Conservation (phyloP, 192 early-diverging fungal genomes). For the Linnemannia elongata region DNA sequence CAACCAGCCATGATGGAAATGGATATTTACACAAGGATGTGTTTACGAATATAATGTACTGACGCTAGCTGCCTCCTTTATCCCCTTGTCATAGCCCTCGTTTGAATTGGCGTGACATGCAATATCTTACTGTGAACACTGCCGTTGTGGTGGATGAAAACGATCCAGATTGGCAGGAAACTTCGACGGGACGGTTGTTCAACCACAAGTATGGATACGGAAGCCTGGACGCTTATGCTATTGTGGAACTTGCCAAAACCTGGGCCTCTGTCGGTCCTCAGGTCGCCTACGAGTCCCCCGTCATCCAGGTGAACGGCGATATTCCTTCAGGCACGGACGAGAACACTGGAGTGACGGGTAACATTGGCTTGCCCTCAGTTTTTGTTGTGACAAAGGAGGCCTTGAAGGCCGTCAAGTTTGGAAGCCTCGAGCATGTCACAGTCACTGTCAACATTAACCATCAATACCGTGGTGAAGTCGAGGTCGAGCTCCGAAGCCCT, state of each 20-base stretch:
- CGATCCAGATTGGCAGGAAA: conserved; percentile 80
- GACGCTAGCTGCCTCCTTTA: background rate
- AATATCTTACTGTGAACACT: conserved; percentile 83
- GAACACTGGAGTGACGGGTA: conserved; percentile 28
- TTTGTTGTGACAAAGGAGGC: conserved; percentile 65
- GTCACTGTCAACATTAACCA: conserved; percentile 86
- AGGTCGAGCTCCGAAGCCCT: conserved; percentile 81
- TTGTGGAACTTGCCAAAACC: conserved; percentile 81
- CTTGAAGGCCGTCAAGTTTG: conserved; percentile 68
- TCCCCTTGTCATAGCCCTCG: conserved; percentile 74
- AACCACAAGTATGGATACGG: conserved; percentile 95
- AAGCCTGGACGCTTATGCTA: conserved; percentile 82
- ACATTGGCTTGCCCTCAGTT: conserved; percentile 53
- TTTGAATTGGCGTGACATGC: conserved; percentile 91
- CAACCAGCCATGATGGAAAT: background rate
- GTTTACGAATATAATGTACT: background rate
- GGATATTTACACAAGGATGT: background rate
- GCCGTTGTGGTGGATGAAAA: conserved; percentile 76
- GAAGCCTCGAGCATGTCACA: conserved; percentile 85
- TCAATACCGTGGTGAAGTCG: conserved; percentile 82
- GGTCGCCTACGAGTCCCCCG: conserved; percentile 63
- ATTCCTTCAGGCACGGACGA: conserved; percentile 67
- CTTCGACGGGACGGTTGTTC: conserved; percentile 77
- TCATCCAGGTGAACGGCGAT: conserved; percentile 55
- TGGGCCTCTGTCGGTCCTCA: conserved; percentile 75